Percentiles rank a stretch among this genome's conserved stretches.
Conservation (phyloP, 495 filamentous ascomycete genomes). For the Cercophora samala region DNA sequence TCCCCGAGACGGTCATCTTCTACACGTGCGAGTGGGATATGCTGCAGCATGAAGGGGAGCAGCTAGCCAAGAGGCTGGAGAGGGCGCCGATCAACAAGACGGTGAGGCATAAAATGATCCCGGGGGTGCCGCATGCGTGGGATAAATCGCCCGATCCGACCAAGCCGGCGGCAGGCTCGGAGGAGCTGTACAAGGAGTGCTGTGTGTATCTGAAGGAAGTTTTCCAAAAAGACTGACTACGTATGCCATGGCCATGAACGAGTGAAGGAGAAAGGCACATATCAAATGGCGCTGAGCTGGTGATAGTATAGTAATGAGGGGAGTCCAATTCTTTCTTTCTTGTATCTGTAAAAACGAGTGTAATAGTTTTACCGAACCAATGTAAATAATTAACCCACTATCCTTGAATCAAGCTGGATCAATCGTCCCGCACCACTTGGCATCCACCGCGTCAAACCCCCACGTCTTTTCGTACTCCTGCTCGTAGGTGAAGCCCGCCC, state of each 20-base stretch:
- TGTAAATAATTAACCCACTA: background rate
- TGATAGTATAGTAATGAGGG: background rate
- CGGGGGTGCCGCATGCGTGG: constrained; percentile 76
- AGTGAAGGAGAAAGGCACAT: background rate
- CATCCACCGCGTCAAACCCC: background rate
- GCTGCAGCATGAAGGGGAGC: constrained; percentile 72
- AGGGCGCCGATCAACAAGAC: constrained; percentile 58
- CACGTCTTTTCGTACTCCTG: background rate
- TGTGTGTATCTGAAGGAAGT: constrained; percentile 30
- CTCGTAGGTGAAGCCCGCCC: background rate
- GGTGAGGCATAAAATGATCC: constrained; percentile 66
- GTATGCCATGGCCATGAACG: background rate
- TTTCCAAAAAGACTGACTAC: constrained; percentile 25
- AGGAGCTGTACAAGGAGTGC: constrained; percentile 42
- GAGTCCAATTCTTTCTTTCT: background rate
- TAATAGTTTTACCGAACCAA: background rate
- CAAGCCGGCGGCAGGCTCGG: constrained; percentile 45
- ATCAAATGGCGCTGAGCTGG: background rate
- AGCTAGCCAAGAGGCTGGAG: constrained; percentile 60
- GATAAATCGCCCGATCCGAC: constrained; percentile 82
- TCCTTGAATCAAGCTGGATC: background rate
- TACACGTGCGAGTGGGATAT: constrained; percentile 91
- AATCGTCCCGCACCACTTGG: constrained; percentile 2
- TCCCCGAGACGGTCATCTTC: constrained; percentile 54
- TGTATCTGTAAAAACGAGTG: background rate